Evolutionary conservation across 2,329 filamentous ascomycete species (phyloP).

Genomic region (Aspergillus quadricinctus): DNA sequence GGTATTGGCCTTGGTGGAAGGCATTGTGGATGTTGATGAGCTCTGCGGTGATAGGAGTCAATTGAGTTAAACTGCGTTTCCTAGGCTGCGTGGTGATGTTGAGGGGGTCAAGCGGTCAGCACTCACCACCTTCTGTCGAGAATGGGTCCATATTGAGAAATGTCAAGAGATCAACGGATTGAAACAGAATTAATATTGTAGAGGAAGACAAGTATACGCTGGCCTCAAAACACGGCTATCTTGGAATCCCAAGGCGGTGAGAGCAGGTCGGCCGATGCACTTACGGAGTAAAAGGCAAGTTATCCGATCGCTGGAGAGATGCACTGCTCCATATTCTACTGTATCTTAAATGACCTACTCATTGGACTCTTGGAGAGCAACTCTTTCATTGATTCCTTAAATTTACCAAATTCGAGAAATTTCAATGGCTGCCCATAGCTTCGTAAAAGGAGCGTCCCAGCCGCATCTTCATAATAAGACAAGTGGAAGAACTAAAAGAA

Average conservation of each 20-base stretch:
- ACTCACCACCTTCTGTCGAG: conserved; percentile 57
- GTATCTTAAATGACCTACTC: neutral
- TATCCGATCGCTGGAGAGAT: conserved; percentile 2
- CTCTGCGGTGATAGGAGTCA: conserved; percentile 41
- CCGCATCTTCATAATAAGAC: conserved; percentile 18
- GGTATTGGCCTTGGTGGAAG: conserved; percentile 75
- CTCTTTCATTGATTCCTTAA: neutral
- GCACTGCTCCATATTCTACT: neutral
- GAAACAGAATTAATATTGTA: neutral
- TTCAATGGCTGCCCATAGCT: neutral
- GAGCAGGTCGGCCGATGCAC: conserved; percentile 10
- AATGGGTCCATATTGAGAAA: conserved; percentile 56
- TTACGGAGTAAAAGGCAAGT: conserved; percentile 2
- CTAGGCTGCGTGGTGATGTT: neutral
- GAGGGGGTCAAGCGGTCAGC: neutral
- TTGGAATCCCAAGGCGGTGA: conserved; percentile 9
- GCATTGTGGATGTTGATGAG: conserved; percentile 64
- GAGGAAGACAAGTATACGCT: neutral
- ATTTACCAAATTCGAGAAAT: neutral
- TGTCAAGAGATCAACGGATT: conserved; percentile 6
- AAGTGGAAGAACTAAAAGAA: conserved; percentile 16
- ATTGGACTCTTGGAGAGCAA: neutral
- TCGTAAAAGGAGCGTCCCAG: conserved; percentile 15
- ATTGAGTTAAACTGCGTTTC: neutral
- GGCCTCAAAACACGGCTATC: conserved; percentile 18